Evolutionary conservation across 345 rosid genomes (phyloP), one percentile per base, ranked within the genome.

Genomic region (Raphanus raphanistrum): DNA sequence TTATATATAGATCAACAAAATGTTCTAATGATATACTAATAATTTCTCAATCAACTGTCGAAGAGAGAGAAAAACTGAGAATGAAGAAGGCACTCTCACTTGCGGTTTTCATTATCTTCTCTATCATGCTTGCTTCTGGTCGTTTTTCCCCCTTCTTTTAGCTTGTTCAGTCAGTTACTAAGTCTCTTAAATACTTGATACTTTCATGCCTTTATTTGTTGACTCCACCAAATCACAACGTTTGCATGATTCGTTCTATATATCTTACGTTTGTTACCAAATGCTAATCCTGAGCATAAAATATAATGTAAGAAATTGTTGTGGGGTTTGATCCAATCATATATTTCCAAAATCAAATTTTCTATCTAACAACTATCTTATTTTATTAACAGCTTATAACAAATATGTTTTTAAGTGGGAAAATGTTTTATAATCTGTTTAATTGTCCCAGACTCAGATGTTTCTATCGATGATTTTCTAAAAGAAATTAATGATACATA

Each of bases 51-150:
- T 3, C 38, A 66, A 41, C 68, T 67, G 13, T 12, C 16, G 8
- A 12, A 59, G 35, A 43, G 2, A 41, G 16, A 29, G 7, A 15
- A 54, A 31, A 8, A 17, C 29, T 57, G 17, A 60, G 25, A 0
- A 66, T 75, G 78, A 21, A 31, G 68, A 48, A 60, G 10, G 36
- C 74, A 59, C 29, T 60, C 54, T 68, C 74, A 68, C 36, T 68
- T 25, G 52, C 50, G 74, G 21, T 68, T 68, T 60, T 48, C 33
- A 29, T 68, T 36, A 48, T 61, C 52, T 76, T 76, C 21, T 17
- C 4, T 68, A 45, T 69, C 74, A 68, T 68, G 73, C 35, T 45
- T 68, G 63, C 63, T 61, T 61, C 38, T 3, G 69, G 79, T 45
- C 17, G 62, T 35, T 32, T 21, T 48, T 45, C 11, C 4, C 12